Conservation (phyloP, 163 green algal species). For the Volvox carteri region DNA sequence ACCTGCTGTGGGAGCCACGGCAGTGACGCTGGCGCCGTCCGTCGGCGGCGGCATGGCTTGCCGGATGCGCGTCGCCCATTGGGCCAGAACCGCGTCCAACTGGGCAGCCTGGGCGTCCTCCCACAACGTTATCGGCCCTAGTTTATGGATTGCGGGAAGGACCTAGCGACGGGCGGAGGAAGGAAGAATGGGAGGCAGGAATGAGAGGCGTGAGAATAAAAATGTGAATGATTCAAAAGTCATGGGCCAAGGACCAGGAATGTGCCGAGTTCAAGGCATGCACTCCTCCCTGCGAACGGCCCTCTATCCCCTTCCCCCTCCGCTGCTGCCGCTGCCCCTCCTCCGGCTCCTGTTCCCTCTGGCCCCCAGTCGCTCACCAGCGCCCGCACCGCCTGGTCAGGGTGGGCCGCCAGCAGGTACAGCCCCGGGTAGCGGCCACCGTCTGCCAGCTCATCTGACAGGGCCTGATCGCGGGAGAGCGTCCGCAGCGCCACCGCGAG, state of each 20-base stretch:
- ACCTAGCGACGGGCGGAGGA: too few species aligned
- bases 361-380: too few species aligned
- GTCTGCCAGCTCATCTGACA: constrained; percentile 35
- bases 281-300: too few species aligned
- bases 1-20: neutral
- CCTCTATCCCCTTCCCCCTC: too few species aligned
- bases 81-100: neutral
- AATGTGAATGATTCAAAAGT: too few species aligned
- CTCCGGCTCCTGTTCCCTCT: too few species aligned
- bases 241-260: too few species aligned
- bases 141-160: neutral
- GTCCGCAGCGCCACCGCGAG: neutral
- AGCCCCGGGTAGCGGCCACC: constrained; percentile 37
- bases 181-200: neutral
- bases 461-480: neutral
- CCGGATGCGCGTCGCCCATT: neutral
- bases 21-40: neutral
- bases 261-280: too few species aligned
- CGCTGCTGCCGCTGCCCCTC: too few species aligned
- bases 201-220: too few species aligned
- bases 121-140: constrained; percentile 13
- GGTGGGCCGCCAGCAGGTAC: constrained; percentile 39
- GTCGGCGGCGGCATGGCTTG: neutral
- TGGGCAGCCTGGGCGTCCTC: constrained; percentile 17
- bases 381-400: constrained; percentile 18